phyloP scores from a whole-genome alignment of 177 flowering plant species.

The Tripterygium wilfordii region DNA sequence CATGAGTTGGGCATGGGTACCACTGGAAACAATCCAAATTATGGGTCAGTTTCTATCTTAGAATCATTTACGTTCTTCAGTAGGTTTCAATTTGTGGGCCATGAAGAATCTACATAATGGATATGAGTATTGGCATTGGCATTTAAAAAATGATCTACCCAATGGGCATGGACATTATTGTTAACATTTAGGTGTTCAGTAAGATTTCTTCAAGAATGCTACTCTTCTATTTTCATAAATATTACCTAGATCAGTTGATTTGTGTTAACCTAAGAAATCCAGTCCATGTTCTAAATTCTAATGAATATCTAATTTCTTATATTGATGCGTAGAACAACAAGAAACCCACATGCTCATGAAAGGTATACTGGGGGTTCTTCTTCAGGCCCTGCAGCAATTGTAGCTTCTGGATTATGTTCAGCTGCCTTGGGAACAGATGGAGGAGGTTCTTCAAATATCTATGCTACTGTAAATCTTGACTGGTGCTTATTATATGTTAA shows the following conservation, averaged over 20 bases:
- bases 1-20: constrained; percentile 96
- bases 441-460: constrained; percentile 64
- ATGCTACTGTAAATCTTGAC: not conserved
- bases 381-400: constrained; percentile 95
- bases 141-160: too few species aligned
- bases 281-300: too few species aligned
- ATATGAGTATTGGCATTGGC: too few species aligned
- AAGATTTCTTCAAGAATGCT: too few species aligned
- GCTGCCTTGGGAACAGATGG: constrained; percentile 98
- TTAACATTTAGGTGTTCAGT: too few species aligned
- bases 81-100: too few species aligned
- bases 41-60: constrained; percentile 51
- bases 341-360: constrained; percentile 82
- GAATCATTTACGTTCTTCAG: not conserved
- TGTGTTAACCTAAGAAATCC: too few species aligned
- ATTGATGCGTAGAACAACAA: constrained; percentile 57
- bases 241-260: too few species aligned
- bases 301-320: too few species aligned
- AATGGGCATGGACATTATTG: too few species aligned
- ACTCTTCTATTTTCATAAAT: too few species aligned
- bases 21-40: constrained; percentile 87
- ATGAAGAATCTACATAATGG: too few species aligned
- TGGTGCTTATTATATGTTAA: constrained; percentile 3
- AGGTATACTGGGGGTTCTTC: constrained; percentile 99
- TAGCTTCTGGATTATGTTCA: constrained; percentile 88